phyloP scores from a whole-genome alignment of 805 yeast species.

The Ogataea henricii region DNA sequence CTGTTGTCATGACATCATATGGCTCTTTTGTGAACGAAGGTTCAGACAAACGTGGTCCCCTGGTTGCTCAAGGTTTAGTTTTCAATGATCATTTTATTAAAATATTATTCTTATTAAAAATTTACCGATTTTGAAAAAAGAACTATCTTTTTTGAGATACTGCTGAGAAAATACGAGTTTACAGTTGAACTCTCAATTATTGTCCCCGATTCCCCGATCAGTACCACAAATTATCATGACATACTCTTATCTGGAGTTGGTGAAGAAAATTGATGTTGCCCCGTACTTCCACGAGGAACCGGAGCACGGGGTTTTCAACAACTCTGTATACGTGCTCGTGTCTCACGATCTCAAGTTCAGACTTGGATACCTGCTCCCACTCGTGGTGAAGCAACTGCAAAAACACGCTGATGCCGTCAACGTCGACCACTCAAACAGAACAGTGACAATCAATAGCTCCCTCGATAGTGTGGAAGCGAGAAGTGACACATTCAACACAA shows the following conservation, averaged over 20 bases:
- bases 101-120: too few species aligned
- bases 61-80: neutral
- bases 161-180: too few species aligned
- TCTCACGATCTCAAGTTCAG: conserved; percentile 39
- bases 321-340: conserved; percentile 34
- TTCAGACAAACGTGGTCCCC: too few species aligned
- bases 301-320: conserved; percentile 12
- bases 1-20: conserved; percentile 10
- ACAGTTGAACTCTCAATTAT: too few species aligned
- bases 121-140: too few species aligned
- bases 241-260: conserved; percentile 25
- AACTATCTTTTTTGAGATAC: too few species aligned
- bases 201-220: neutral
- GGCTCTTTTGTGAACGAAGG: neutral
- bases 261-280: conserved; percentile 33
- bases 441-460: conserved; percentile 32
- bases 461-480: conserved; percentile 44
- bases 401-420: conserved; percentile 23
- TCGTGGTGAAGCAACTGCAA: conserved; percentile 35
- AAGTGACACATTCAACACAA: conserved; percentile 39
- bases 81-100: too few species aligned
- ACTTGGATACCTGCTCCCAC: conserved; percentile 42
- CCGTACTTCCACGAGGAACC: conserved; percentile 33
- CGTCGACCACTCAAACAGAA: conserved; percentile 30
- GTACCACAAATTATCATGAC: neutral